Evolutionary conservation across 116 monocot genomes (phyloP), one percentile per base, ranked within the genome.

Genomic region (Zostera marina): DNA sequence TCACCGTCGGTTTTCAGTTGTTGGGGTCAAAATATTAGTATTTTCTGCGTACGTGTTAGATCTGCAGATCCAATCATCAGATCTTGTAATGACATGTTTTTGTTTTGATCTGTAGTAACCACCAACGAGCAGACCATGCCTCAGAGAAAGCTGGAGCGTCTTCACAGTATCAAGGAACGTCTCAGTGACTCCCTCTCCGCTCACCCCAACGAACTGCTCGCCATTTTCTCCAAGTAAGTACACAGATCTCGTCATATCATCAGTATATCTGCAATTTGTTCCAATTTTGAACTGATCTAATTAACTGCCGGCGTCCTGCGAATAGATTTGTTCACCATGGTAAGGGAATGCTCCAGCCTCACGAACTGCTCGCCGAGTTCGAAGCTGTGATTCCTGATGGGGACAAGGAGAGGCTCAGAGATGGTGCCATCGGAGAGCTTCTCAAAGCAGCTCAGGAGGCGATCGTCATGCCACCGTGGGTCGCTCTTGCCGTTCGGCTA

Each of bases 401-500:
- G 1, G 86, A 87, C 66, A 78, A 72, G 59, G 59, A 76, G 47
- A 82, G 73, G 60, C 78, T 92, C 41, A 83, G 80, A 48, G 87
- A 83, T 54, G 83, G 78, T 16, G 69, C 72, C 15, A 72, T 92
- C 38, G 87, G 87, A 54, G 92, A 82, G 58, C 72, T 81, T 59
- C 60, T 92, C 8, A 77, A 51, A 53, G 77, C 83, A 73, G 76
- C 83, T 9, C 66, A 93, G 92, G 92, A 93, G 78, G 92, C 81
- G 1, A 87, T 93, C 11, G 84, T 93, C 8, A 22, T 81, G 10
- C 87, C 87, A 22, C 92, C 92, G 25, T 87, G 76, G 78, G 92
- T 93, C 41, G 87, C 87, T 46, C 81, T 93, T 11, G 92, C 92
- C 8, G 75, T 93, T 45, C 78, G 92, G 39, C 92, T 87, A 5